A percentile compares a stretch with the other conserved stretches of the same genome.
phyloP scores from a whole-genome alignment of 1,284 basidiomycete species.

The Ceraceosorus guamensis region DNA sequence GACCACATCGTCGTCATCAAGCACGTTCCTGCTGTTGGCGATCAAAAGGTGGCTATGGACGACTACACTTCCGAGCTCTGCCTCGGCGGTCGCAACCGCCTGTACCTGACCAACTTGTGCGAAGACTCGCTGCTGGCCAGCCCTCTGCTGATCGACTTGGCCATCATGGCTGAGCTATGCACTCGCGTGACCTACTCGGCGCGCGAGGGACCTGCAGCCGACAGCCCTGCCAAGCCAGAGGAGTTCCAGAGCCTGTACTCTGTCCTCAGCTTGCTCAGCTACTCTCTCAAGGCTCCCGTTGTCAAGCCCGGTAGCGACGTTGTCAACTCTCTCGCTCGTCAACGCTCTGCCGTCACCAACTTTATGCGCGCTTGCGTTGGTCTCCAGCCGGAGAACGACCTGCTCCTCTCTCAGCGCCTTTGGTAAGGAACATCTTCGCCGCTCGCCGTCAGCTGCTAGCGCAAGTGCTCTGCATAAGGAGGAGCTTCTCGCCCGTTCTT shows the following conservation, averaged over 20 bases:
- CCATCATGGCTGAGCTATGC: conserved; percentile 87
- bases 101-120: conserved; percentile 30
- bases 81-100: conserved; percentile 55
- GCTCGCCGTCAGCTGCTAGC: too few relatives aligned
- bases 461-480: too few relatives aligned
- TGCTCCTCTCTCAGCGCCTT: conserved; percentile 41
- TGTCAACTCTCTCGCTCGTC: conserved; percentile 88
- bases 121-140: conserved; percentile 91
- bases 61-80: conserved; percentile 89
- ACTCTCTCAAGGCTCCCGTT: conserved; percentile 78
- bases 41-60: conserved; percentile 80
- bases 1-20: conserved; percentile 81
- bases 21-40: conserved; percentile 72
- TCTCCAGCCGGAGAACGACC: conserved; percentile 42
- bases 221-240: conserved; percentile 38
- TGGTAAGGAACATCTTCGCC: conserved; percentile 21
- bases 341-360: conserved; percentile 85
- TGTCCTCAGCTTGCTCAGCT: conserved; percentile 40
- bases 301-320: conserved; percentile 93
- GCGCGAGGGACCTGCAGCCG: conserved; percentile 30
- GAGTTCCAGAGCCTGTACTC: conserved; percentile 45
- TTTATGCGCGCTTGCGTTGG: conserved; percentile 62
- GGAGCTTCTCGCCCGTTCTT: too few relatives aligned
- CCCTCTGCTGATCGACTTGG: conserved; percentile 86
- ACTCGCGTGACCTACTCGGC: conserved; percentile 79